These are phyloP conservation scores for Malus domestica DNA, from an alignment of 306 rosid species.

Conservation along the genomic window ASM211411v1 NC_041797.1:17745001-17745500, in stretches of 20 bases:
- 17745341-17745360: background rate
- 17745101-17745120: conserved; percentile 1
- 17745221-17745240: background rate
- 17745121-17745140: background rate
- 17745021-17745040: conserved; percentile 89
- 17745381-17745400: background rate
- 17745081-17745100: conserved; percentile 51
- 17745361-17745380: background rate
- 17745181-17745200: background rate
- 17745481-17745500: background rate
- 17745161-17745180: background rate
- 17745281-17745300: background rate
- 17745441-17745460: background rate
- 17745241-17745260: background rate
- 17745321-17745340: background rate
- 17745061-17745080: conserved; percentile 99
- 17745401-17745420: background rate
- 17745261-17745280: background rate
- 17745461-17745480: background rate
- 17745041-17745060: conserved; percentile 85
- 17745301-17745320: background rate
- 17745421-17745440: background rate
- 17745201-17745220: background rate
- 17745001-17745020: conserved; percentile 98
- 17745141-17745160: background rate